These are phyloP conservation scores for Tricholoma hemisulphureum DNA, from an alignment of 768 basidiomycete genomes.

Conservation along the genomic window DNA sequence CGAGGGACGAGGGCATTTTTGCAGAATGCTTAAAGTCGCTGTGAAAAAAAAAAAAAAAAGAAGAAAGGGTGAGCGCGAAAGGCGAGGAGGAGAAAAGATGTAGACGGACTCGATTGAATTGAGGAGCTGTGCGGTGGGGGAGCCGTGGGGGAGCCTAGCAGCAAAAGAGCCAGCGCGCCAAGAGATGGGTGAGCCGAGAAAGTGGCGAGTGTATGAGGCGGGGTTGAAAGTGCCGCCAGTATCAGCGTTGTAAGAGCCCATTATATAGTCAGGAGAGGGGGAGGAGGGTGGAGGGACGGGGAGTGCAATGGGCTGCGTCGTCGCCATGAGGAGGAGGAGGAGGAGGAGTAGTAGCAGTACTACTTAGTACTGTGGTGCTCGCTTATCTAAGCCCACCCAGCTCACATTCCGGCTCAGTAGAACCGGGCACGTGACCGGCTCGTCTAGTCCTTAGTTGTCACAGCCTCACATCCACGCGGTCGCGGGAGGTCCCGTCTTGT, in stretches of 20 bases:
- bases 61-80: not conserved
- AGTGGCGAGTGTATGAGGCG: conserved; percentile 64
- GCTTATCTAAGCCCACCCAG: too few species aligned
- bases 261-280: conserved; percentile 31
- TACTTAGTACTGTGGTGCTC: too few species aligned
- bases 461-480: too few species aligned
- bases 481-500: too few species aligned
- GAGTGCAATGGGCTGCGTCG: conserved; percentile 49
- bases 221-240: conserved; percentile 57
- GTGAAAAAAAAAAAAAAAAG: conserved; percentile 12
- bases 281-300: conserved; percentile 33
- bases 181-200: conserved; percentile 71
- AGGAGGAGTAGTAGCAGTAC: too few species aligned
- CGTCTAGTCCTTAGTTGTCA: too few species aligned
- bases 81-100: not conserved
- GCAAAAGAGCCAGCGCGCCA: conserved; percentile 70
- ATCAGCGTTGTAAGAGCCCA: conserved; percentile 51
- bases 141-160: conserved; percentile 59
- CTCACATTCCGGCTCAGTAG: too few species aligned
- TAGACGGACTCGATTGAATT: conserved; percentile 67
- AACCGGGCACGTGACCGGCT: too few species aligned
- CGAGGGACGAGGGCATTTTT: conserved; percentile 49
- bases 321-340: conserved; percentile 15
- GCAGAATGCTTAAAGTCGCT: conserved; percentile 31
- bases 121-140: conserved; percentile 59